Evolutionary conservation across 2,329 filamentous ascomycete genomes (phyloP).

Genomic region (Byssothecium circinans): DNA sequence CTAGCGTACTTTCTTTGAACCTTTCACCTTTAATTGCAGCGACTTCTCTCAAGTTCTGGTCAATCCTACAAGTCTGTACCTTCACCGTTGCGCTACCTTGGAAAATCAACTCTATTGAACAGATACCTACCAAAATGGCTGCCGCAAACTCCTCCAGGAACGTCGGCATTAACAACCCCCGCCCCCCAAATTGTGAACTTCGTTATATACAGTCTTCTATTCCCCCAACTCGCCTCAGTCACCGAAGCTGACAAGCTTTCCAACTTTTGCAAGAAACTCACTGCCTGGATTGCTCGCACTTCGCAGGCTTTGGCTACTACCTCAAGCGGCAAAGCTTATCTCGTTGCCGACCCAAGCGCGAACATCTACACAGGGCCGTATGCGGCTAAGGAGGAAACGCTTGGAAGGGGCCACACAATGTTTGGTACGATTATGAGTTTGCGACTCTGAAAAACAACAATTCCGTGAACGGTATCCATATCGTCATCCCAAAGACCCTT

Average conservation of each 20-base stretch:
- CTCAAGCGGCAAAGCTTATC: background rate
- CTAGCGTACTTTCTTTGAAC: too few species aligned
- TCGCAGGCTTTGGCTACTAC: constrained; percentile 4
- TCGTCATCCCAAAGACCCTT: background rate
- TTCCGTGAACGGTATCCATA: background rate
- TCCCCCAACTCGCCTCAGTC: constrained; percentile 2
- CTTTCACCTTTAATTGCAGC: too few species aligned
- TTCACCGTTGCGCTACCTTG: too few species aligned
- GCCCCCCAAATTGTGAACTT: constrained; percentile 2
- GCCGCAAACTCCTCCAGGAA: constrained; percentile 1
- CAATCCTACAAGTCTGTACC: too few species aligned
- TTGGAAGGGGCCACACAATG: constrained; percentile 2
- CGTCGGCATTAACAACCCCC: background rate
- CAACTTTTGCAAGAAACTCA: constrained; percentile 5
- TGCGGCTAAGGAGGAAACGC: background rate
- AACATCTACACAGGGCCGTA: constrained; percentile 6
- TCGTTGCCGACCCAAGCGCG: background rate
- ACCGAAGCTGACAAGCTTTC: constrained; percentile 1
- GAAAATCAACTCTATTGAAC: too few species aligned
- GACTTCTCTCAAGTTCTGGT: too few species aligned
- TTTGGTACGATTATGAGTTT: constrained; percentile 7
- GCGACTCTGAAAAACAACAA: constrained; percentile 3
- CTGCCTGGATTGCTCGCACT: constrained; percentile 4
- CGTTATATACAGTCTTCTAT: constrained; percentile 5
- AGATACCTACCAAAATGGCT: background rate